Conservation (phyloP, 805 yeast genomes). For the Kuraishia cidri region DNA sequence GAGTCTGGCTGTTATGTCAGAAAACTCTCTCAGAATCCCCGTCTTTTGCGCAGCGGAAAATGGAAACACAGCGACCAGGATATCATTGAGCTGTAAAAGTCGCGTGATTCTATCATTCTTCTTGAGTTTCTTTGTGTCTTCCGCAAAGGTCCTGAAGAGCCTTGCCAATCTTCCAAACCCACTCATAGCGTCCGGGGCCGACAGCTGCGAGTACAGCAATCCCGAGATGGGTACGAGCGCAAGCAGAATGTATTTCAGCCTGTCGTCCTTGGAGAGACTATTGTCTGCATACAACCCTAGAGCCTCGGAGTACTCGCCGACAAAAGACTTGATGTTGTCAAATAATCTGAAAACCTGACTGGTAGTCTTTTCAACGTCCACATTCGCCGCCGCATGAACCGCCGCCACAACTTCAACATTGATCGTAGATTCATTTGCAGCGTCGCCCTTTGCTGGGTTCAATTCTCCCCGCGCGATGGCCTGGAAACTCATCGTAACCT, state of each 20-base stretch:
- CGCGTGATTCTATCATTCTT: background rate
- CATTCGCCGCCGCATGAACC: constrained; percentile 2
- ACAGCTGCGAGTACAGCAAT: constrained; percentile 45
- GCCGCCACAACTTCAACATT: constrained; percentile 1
- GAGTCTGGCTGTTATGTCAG: constrained; percentile 6
- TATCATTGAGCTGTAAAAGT: constrained; percentile 12
- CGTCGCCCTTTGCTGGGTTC: background rate
- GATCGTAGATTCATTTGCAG: constrained; percentile 1
- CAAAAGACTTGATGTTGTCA: constrained; percentile 17
- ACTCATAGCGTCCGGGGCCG: constrained; percentile 19
- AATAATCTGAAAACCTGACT: constrained; percentile 6
- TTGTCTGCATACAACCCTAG: constrained; percentile 13
- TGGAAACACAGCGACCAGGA: constrained; percentile 19
- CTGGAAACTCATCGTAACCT: constrained; percentile 35
- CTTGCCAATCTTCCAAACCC: constrained; percentile 13
- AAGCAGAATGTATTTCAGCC: constrained; percentile 22
- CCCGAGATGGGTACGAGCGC: constrained; percentile 53
- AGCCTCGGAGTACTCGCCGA: constrained; percentile 26
- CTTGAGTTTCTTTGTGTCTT: constrained; percentile 2
- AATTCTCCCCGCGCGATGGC: constrained; percentile 36
- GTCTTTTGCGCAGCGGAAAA: constrained; percentile 14
- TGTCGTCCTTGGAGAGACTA: constrained; percentile 8
- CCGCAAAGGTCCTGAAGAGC: too few relatives aligned
- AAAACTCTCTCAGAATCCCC: constrained; percentile 7
- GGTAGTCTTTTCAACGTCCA: constrained; percentile 2